Conservation (phyloP, 2,329 filamentous ascomycete genomes). For the Aaosphaeria arxii region DNA sequence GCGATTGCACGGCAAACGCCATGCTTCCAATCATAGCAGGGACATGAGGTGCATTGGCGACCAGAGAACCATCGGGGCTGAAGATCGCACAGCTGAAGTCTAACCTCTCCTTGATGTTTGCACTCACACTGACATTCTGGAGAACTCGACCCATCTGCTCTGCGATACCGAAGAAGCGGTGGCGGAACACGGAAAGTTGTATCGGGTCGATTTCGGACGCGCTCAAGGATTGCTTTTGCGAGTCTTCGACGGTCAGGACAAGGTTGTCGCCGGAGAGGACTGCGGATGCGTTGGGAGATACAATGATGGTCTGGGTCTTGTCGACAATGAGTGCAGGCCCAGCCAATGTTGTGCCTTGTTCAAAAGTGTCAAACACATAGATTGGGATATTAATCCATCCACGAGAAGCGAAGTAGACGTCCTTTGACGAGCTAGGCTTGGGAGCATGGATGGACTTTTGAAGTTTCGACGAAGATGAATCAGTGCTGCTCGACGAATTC, state of each 20-base stretch:
- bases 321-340: conserved; percentile 83
- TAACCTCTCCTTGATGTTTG: neutral
- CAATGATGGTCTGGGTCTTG: conserved; percentile 48
- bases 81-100: neutral
- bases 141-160: neutral
- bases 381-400: conserved; percentile 71
- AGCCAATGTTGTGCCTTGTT: conserved; percentile 63
- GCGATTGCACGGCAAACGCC: neutral
- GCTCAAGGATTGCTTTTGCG: conserved; percentile 60
- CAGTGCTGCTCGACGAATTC: conserved; percentile 43
- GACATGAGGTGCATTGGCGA: neutral
- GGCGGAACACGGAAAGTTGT: neutral
- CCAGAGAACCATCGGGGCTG: neutral
- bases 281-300: conserved; percentile 43
- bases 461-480: neutral
- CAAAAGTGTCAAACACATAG: conserved; percentile 71
- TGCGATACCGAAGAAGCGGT: neutral
- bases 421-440: conserved; percentile 59
- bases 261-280: conserved; percentile 60
- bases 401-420: conserved; percentile 74
- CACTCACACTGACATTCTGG: neutral
- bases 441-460: conserved; percentile 16
- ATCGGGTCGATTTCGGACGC: neutral
- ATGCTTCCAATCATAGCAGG: neutral
- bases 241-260: conserved; percentile 70